Conservation (phyloP, 2,329 filamentous ascomycete species). For the Hypoxylon sp. region DNA sequence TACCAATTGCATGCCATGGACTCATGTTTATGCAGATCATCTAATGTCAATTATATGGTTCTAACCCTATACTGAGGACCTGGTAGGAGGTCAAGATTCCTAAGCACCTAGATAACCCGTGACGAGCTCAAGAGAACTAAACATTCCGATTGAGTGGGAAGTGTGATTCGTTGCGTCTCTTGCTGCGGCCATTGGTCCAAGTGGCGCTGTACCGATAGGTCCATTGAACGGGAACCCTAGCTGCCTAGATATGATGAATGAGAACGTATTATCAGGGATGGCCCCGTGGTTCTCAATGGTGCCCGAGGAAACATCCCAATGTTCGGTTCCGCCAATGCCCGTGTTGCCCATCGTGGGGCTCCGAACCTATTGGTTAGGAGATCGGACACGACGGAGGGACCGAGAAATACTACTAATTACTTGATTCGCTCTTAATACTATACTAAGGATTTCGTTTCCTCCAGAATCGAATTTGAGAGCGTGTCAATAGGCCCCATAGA, state of each 20-base stretch:
- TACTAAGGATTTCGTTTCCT: not conserved
- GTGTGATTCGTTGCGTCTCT: not conserved
- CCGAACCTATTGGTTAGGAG: constrained; percentile 32
- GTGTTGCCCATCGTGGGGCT: constrained; percentile 35
- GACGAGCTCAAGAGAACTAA: not conserved
- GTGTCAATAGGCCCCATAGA: not conserved
- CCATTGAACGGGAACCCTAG: not conserved
- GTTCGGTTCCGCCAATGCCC: constrained; percentile 39
- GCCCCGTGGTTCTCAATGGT: constrained; percentile 20
- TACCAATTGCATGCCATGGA: too few relatives aligned
- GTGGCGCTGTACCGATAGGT: constrained; percentile 15
- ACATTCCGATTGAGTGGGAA: not conserved
- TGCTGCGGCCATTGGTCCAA: constrained; percentile 21
- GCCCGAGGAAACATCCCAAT: constrained; percentile 16
- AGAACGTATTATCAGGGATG: constrained; percentile 1
- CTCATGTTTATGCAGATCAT: too few relatives aligned
- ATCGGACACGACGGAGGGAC: constrained; percentile 21
- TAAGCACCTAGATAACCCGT: not conserved
- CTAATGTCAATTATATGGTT: too few relatives aligned
- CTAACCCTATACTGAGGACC: not conserved
- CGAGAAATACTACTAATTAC: not conserved
- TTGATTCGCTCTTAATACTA: constrained; percentile 5
- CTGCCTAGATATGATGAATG: constrained; percentile 4
- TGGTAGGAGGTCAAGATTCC: not conserved
- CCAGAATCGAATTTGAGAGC: not conserved